These are phyloP conservation scores for Xylariaceae sp. DNA, from an alignment of 2,329 filamentous ascomycete species.

Conservation along the genomic window DNA sequence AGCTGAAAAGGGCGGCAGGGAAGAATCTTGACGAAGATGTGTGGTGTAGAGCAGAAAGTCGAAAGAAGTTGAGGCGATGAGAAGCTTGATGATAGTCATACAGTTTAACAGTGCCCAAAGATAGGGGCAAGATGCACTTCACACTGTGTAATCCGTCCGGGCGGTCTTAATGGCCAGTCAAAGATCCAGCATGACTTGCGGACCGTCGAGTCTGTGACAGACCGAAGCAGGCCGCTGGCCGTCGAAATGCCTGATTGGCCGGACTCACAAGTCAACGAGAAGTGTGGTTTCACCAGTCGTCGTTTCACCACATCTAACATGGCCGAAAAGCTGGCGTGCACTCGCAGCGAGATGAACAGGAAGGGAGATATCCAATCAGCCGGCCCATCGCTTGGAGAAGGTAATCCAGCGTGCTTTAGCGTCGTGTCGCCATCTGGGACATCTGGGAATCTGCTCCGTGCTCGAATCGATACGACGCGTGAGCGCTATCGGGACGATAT, in stretches of 20 bases:
- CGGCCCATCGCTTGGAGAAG: neutral
- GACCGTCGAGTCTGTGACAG: neutral
- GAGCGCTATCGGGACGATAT: neutral
- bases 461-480: too few relatives aligned
- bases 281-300: neutral
- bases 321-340: neutral
- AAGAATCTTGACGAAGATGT: neutral
- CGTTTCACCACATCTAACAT: neutral
- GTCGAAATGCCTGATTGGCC: neutral
- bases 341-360: neutral
- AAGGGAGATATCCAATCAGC: neutral
- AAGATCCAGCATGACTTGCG: neutral
- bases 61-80: too few relatives aligned
- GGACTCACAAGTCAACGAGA: neutral
- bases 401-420: neutral
- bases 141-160: neutral
- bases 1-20: neutral
- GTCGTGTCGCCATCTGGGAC: neutral
- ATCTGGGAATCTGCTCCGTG: neutral
- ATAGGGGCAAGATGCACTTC: too few relatives aligned
- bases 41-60: too few relatives aligned
- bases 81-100: too few relatives aligned
- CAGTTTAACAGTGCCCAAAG: too few relatives aligned
- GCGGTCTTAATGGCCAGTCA: neutral
- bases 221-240: neutral